Conservation (phyloP, 805 yeast species). For the Candida wancherniae region DNA sequence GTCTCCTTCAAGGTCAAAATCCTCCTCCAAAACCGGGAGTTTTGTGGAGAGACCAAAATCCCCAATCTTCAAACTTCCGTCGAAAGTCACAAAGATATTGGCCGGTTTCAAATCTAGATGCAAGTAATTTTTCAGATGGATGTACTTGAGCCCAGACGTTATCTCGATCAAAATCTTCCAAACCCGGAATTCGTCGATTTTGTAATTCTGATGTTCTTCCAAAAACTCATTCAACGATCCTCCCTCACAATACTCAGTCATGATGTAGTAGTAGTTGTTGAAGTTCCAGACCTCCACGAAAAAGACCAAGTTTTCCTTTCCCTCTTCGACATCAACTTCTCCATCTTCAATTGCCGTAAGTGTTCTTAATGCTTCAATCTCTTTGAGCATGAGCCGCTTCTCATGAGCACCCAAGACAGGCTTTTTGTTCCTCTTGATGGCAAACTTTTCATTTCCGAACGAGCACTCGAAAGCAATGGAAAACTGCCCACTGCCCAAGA, state of each 20-base stretch:
- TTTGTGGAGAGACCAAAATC: slow-evolving; percentile 94
- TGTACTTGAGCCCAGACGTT: slow-evolving; percentile 69
- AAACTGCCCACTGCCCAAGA: slow-evolving; percentile 84
- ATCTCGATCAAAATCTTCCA: slow-evolving; percentile 94
- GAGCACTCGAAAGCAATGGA: slow-evolving; percentile 81
- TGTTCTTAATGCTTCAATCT: slow-evolving; percentile 63
- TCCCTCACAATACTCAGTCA: slow-evolving; percentile 94
- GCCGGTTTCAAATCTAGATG: slow-evolving; percentile 96
- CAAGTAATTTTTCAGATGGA: slow-evolving; percentile 68
- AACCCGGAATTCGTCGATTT: slow-evolving; percentile 92
- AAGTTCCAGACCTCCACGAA: slow-evolving; percentile 84
- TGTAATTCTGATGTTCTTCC: slow-evolving; percentile 62
- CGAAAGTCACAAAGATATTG: slow-evolving; percentile 88
- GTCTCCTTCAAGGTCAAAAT: slow-evolving; percentile 93
- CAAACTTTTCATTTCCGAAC: slow-evolving; percentile 64
- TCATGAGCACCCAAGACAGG: slow-evolving; percentile 51
- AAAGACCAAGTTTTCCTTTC: slow-evolving; percentile 72
- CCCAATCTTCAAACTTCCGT: slow-evolving; percentile 89
- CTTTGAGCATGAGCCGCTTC: slow-evolving; percentile 60
- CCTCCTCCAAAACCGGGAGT: slow-evolving; percentile 59
- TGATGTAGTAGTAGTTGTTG: slow-evolving; percentile 71
- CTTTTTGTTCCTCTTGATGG: slow-evolving; percentile 81
- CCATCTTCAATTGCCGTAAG: slow-evolving; percentile 36
- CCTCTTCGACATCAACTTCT: slow-evolving; percentile 47
- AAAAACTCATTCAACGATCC: slow-evolving; percentile 83